Evolutionary conservation across 2,329 filamentous ascomycete genomes (phyloP).

Genomic region (Sporothrix dimorphospora): DNA sequence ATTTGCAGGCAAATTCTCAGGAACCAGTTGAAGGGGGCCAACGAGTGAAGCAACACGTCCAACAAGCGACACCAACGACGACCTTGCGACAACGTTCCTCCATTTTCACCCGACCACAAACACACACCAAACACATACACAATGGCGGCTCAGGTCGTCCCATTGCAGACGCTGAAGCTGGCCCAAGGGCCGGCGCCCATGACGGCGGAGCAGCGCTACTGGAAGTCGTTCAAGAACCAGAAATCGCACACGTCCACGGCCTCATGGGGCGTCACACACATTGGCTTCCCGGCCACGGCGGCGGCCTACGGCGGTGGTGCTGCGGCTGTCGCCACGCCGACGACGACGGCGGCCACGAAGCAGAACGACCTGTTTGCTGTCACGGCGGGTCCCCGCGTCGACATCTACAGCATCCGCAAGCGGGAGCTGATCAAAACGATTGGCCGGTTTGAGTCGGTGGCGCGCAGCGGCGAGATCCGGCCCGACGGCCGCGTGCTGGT

Average conservation of each 20-base stretch:
- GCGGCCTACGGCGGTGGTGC: slow-evolving; percentile 38
- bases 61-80: not conserved
- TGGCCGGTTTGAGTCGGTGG: slow-evolving; percentile 88
- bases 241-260: slow-evolving; percentile 89
- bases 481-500: slow-evolving; percentile 86
- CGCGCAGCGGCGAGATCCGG: slow-evolving; percentile 85
- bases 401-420: slow-evolving; percentile 90
- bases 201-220: slow-evolving; percentile 93
- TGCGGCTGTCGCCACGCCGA: slow-evolving; percentile 48
- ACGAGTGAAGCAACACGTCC: not conserved
- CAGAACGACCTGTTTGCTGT: slow-evolving; percentile 80
- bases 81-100: not conserved
- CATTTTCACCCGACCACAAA: not conserved
- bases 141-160: slow-evolving; percentile 87
- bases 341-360: slow-evolving; percentile 48
- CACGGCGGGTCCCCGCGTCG: slow-evolving; percentile 90
- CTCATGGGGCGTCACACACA: slow-evolving; percentile 86
- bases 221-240: slow-evolving; percentile 92
- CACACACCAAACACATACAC: slow-evolving; percentile 28
- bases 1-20: slow-evolving; percentile 12
- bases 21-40: not conserved
- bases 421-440: slow-evolving; percentile 93
- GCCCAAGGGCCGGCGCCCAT: slow-evolving; percentile 79
- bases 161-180: slow-evolving; percentile 79
- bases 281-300: slow-evolving; percentile 68